Conservation (phyloP, 2,329 filamentous ascomycete genomes). For the Bertia moriformis region DNA sequence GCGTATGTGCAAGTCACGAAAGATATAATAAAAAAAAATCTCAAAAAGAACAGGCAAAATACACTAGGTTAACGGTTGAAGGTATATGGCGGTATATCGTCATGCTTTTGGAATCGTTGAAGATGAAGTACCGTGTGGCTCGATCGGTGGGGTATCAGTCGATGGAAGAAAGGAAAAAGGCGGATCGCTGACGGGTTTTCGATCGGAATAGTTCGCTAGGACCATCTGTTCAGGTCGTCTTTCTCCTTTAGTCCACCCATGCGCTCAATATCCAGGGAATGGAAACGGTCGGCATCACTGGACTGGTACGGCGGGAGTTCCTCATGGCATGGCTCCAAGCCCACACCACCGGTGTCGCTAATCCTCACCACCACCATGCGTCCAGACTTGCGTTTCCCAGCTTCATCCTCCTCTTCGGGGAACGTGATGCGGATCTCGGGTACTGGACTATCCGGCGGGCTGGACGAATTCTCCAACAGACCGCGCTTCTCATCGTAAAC, state of each 20-base stretch:
- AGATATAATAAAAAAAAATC: neutral
- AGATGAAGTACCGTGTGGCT: neutral
- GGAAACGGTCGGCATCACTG: slow-evolving; percentile 35
- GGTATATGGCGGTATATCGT: neutral
- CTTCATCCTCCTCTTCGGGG: slow-evolving; percentile 49
- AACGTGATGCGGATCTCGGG: slow-evolving; percentile 60
- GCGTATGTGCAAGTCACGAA: neutral
- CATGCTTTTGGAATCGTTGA: slow-evolving; percentile 1
- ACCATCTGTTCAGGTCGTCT: slow-evolving; percentile 10
- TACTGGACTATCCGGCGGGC: slow-evolving; percentile 33
- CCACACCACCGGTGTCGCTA: slow-evolving; percentile 45
- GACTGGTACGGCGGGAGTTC: slow-evolving; percentile 41
- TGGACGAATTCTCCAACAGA: slow-evolving; percentile 8
- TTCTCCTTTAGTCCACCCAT: slow-evolving; percentile 57
- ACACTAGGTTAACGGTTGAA: neutral
- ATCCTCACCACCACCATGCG: slow-evolving; percentile 52
- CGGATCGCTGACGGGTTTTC: neutral
- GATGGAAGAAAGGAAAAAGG: neutral
- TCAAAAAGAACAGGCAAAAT: neutral
- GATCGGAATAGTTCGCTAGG: neutral
- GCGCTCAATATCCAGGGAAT: slow-evolving; percentile 51
- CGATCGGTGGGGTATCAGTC: neutral
- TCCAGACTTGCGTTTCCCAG: slow-evolving; percentile 45
- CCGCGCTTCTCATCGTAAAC: slow-evolving; percentile 27
- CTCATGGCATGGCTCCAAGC: slow-evolving; percentile 43